Percentiles rank a stretch among this genome's conserved stretches.
phyloP scores from a whole-genome alignment of 2,329 filamentous ascomycete species.

The Diplodia intermedia region DNA sequence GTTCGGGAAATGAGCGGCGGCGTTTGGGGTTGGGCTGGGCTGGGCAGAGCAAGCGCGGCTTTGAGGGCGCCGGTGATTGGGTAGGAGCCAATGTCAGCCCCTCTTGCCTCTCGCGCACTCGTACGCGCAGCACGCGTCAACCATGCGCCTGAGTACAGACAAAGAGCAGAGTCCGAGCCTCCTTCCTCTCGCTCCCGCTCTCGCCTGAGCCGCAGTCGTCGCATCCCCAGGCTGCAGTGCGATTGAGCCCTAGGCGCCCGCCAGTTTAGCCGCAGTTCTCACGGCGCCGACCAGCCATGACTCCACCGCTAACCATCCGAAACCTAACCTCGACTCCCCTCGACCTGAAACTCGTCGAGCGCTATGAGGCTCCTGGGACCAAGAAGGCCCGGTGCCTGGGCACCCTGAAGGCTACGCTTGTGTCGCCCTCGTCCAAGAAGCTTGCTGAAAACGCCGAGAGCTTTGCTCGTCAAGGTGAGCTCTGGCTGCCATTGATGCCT shows the following conservation, averaged over 20 bases:
- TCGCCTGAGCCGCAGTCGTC: not conserved
- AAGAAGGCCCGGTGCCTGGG: slow-evolving; percentile 41
- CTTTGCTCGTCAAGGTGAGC: slow-evolving; percentile 59
- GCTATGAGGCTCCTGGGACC: slow-evolving; percentile 66
- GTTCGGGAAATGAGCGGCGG: not conserved
- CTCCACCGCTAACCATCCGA: slow-evolving; percentile 69
- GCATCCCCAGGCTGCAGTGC: not conserved
- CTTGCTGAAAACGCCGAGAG: slow-evolving; percentile 64
- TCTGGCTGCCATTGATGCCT: not conserved
- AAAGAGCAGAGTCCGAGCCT: not conserved
- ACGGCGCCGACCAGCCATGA: slow-evolving; percentile 22
- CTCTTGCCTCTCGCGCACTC: not conserved
- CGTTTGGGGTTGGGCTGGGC: not conserved
- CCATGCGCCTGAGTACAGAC: not conserved
- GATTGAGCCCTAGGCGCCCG: not conserved
- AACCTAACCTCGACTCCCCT: slow-evolving; percentile 80
- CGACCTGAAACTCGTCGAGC: slow-evolving; percentile 74
- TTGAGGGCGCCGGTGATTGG: not conserved
- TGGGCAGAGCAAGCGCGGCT: not conserved
- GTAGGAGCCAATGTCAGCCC: not conserved
- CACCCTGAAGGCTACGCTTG: slow-evolving; percentile 26
- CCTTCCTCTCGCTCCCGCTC: not conserved
- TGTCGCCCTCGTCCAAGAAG: slow-evolving; percentile 48
- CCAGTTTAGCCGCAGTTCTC: slow-evolving; percentile 29
- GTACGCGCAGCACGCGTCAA: slow-evolving; percentile 7